Conservation (phyloP, 2,329 filamentous ascomycete species). For the Bipolaris cookei region DNA sequence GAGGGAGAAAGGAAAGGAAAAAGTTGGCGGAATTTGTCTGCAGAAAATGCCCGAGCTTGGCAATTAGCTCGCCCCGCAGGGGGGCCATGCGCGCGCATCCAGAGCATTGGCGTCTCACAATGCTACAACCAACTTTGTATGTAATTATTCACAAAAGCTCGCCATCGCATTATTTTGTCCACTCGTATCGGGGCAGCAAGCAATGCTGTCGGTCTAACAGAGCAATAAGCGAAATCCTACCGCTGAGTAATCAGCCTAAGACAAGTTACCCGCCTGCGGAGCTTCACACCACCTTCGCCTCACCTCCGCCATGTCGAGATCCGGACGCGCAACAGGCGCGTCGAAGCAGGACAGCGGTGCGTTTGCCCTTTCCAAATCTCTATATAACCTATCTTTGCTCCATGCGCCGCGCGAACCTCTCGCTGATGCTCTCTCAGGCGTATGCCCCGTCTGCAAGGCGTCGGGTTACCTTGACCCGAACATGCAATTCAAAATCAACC, state of each 20-base stretch:
- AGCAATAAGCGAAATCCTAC: conserved; percentile 2
- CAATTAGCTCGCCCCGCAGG: conserved; percentile 24
- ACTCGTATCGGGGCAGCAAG: not conserved
- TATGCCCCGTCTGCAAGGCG: conserved; percentile 97
- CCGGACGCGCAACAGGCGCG: conserved; percentile 36
- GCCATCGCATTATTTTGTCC: not conserved
- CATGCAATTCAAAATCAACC: conserved; percentile 95
- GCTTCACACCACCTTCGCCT: conserved; percentile 11
- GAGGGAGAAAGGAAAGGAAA: not conserved
- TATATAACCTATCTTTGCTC: conserved; percentile 40
- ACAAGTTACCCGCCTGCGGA: not conserved
- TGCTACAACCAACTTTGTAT: not conserved
- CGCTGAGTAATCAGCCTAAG: conserved; percentile 24
- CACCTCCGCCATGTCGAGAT: conserved; percentile 45
- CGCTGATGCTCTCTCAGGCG: conserved; percentile 61
- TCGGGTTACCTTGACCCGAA: conserved; percentile 92
- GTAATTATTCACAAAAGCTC: not conserved
- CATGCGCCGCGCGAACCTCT: conserved; percentile 18
- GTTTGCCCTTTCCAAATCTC: conserved; percentile 42
- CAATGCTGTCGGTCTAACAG: conserved; percentile 1
- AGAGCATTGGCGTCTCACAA: not conserved
- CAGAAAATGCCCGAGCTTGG: conserved; percentile 22
- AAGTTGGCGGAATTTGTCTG: conserved; percentile 15
- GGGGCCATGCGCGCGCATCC: conserved; percentile 16
- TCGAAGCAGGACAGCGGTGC: conserved; percentile 49